Base-by-base conservation (phyloP, 2,329 filamentous ascomycete genomes). In the Knufia fluminis region DNA sequence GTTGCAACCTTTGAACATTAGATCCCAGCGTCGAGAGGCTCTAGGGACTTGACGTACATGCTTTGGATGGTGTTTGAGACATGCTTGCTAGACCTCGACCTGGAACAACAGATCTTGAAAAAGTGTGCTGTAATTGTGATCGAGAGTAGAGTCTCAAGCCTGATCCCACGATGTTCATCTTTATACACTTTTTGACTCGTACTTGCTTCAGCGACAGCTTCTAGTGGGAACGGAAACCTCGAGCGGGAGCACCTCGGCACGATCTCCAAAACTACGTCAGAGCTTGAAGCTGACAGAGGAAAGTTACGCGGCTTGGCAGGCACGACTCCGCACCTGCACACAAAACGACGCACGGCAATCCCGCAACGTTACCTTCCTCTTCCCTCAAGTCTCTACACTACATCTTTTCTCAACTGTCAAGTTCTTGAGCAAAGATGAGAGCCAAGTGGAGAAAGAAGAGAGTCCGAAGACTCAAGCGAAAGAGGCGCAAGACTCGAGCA, bases 371-470 rank as follows among this genome's bases (percentile, higher is more conserved):
- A 33, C 46, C 38, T 38, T 28, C 31, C 24, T 35, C 19, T 23
- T 26, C 20, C 23, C 6, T 17, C 32, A 50, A 48, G 45, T 48
- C 45, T 48, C 45, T 48, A 48, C 45, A 17, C 7, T n/a, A 48
- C 45, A 40, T 48, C 45, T 48, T 47, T 48, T n/a, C 45, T 46
- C 48, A 50, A 46, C 19, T 12, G 32, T 19, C 45, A 24, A 39
- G n/a, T 20, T 39, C 41, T 35, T 50, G 40, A 44, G 40, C 32
- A 38, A 50, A 38, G 40, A 83, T 84, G 81, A 84, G 91, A 92
- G 90, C 89, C 71, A 97, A 97, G 82, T 97, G 92, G 92, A 92
- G 91, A 82, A 98, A 98, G 86, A 98, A 98, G 91, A 83, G 92
- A 74, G 90, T 95, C 77, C 82, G 92, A 69, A 85, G 92, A 76